A percentile compares a stretch with the other conserved stretches of the same genome.
These are phyloP conservation scores for Backusella macrospora DNA, from an alignment of 192 early-diverging fungal genomes.

Conservation along the genomic window DNA sequence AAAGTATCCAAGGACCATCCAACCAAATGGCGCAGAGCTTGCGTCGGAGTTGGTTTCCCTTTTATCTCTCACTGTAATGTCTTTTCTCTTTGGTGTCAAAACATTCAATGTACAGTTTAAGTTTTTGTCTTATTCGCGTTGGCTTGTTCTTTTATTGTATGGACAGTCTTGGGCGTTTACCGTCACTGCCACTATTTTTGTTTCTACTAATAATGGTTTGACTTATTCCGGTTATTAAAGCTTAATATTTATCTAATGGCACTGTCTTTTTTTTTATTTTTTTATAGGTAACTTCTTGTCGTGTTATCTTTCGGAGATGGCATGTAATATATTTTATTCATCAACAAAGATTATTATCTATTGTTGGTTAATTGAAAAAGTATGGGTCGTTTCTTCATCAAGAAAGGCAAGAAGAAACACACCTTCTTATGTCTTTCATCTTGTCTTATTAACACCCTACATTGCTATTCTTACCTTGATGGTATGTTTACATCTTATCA, in stretches of 20 bases:
- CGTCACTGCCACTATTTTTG: constrained; percentile 37
- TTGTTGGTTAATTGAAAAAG: constrained; percentile 30
- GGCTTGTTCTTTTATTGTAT: constrained; percentile 42
- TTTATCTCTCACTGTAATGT: constrained; percentile 19
- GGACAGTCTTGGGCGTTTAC: constrained; percentile 49
- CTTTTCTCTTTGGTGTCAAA: constrained; percentile 28
- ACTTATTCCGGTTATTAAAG: too few species aligned
- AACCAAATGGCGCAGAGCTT: constrained; percentile 26
- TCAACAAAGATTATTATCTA: constrained; percentile 48
- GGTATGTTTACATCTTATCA: neutral
- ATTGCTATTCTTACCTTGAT: constrained; percentile 17
- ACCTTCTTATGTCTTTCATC: constrained; percentile 32
- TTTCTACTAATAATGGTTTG: constrained; percentile 46
- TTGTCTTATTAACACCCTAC: constrained; percentile 34
- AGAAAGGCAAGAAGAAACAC: constrained; percentile 30
- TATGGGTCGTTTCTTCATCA: constrained; percentile 38
- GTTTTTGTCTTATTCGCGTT: constrained; percentile 36
- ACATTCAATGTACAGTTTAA: constrained; percentile 24
- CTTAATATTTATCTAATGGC: neutral
- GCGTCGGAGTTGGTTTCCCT: constrained; percentile 29
- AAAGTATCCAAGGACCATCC: neutral
- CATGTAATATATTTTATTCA: constrained; percentile 50
- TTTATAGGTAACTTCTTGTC: constrained; percentile 34
- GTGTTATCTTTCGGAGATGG: constrained; percentile 39
- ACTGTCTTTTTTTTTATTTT: neutral